These are phyloP conservation scores for Suhomyces kunorum DNA, from an alignment of 1,139 yeast genomes.

Conservation along the genomic window DNA sequence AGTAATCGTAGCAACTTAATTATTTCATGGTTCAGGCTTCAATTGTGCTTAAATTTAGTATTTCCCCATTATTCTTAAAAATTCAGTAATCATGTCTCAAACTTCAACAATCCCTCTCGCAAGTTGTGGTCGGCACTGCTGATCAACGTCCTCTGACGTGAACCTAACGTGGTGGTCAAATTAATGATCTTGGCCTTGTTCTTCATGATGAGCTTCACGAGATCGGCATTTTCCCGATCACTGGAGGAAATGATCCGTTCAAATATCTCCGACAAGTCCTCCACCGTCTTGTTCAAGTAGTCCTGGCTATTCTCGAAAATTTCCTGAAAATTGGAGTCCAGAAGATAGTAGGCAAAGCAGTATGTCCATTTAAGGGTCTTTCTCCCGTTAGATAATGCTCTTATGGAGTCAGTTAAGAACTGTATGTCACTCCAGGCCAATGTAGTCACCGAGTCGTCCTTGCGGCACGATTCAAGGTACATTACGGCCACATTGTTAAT, in stretches of 20 bases:
- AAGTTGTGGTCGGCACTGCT: conserved; percentile 45
- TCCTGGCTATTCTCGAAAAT: conserved; percentile 78
- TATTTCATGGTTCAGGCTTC: too few species aligned
- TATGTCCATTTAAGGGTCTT: conserved; percentile 89
- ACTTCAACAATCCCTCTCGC: conserved; percentile 16
- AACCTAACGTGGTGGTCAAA: conserved; percentile 45
- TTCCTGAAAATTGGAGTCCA: conserved; percentile 48
- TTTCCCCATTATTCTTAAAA: too few species aligned
- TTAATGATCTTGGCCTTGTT: conserved; percentile 53
- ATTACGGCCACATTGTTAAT: conserved; percentile 66
- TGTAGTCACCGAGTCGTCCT: conserved; percentile 26
- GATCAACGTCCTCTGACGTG: conserved; percentile 51
- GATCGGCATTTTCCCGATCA: conserved; percentile 24
- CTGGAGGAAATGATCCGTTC: conserved; percentile 49
- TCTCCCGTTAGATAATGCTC: conserved; percentile 66
- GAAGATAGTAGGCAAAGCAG: conserved; percentile 73
- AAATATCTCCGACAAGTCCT: conserved; percentile 73
- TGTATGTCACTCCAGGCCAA: conserved; percentile 91
- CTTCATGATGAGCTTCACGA: conserved; percentile 42
- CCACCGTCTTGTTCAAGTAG: conserved; percentile 72
- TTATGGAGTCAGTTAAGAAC: conserved; percentile 73
- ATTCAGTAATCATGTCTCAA: conserved; percentile 2
- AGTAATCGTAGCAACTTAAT: too few species aligned
- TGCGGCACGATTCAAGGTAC: conserved; percentile 49
- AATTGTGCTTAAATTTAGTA: too few species aligned